phyloP scores from a whole-genome alignment of 106 monocot genomes.

The Triglochin maritima region DNA sequence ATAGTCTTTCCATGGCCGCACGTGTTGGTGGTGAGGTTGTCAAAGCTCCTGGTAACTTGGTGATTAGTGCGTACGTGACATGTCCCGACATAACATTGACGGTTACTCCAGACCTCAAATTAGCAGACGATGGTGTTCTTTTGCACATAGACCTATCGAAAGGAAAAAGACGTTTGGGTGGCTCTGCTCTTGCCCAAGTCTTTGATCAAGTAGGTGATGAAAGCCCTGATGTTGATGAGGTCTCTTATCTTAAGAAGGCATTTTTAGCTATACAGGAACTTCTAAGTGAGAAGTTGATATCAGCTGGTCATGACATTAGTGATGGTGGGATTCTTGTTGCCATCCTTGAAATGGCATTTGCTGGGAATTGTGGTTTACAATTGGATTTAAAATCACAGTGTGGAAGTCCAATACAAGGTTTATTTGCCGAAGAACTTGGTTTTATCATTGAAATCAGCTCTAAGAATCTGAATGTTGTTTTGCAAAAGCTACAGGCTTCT shows the following conservation, averaged over 20 bases:
- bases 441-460: constrained; percentile 59
- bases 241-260: constrained; percentile 50
- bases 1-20: constrained; percentile 98
- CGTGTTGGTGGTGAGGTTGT: constrained; percentile 61
- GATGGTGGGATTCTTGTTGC: constrained; percentile 78
- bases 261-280: constrained; percentile 69
- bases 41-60: constrained; percentile 92
- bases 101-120: constrained; percentile 89
- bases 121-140: constrained; percentile 57
- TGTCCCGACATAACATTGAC: constrained; percentile 91
- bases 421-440: constrained; percentile 92
- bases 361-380: constrained; percentile 75
- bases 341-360: constrained; percentile 93
- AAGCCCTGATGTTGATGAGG: constrained; percentile 85
- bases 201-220: constrained; percentile 77
- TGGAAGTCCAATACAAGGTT: constrained; percentile 27
- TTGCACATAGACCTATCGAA: constrained; percentile 61
- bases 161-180: constrained; percentile 62
- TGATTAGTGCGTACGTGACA: constrained; percentile 80
- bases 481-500: constrained; percentile 36
- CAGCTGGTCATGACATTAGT: constrained; percentile 89
- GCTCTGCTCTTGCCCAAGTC: constrained; percentile 82
- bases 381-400: constrained; percentile 40
- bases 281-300: constrained; percentile 46
- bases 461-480: constrained; percentile 27